Percentiles rank a stretch among this genome's conserved stretches.
phyloP scores from a whole-genome alignment of 345 rosid species.

The Gynandropsis gynandra region DNA sequence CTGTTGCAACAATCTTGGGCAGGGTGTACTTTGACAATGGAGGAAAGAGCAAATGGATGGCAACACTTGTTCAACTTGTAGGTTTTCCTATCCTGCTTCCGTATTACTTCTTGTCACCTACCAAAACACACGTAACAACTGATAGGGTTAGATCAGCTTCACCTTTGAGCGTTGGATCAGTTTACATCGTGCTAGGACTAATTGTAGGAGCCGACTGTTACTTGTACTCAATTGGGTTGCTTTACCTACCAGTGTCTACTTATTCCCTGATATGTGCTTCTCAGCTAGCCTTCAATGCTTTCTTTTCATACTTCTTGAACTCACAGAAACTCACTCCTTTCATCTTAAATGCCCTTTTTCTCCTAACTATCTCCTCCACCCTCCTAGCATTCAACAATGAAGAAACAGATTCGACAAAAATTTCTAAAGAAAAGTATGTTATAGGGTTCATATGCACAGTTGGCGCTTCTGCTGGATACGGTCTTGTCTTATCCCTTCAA shows the following conservation, averaged over 20 bases:
- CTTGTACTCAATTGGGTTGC: slow-evolving; percentile 43
- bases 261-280: slow-evolving; percentile 47
- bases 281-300: slow-evolving; percentile 48
- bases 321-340: slow-evolving; percentile 44
- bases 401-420: slow-evolving; percentile 7
- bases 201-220: slow-evolving; percentile 26
- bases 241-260: slow-evolving; percentile 55
- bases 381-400: slow-evolving; percentile 38
- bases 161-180: slow-evolving; percentile 15
- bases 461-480: slow-evolving; percentile 43
- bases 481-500: slow-evolving; percentile 33
- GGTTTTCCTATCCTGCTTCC: slow-evolving; percentile 56
- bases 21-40: slow-evolving; percentile 49
- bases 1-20: slow-evolving; percentile 39
- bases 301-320: slow-evolving; percentile 48
- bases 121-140: slow-evolving; percentile 18
- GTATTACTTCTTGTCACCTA: slow-evolving; percentile 24
- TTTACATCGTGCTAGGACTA: slow-evolving; percentile 37
- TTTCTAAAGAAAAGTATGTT: slow-evolving; percentile 25
- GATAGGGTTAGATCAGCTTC: slow-evolving; percentile 15
- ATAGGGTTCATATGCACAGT: slow-evolving; percentile 38
- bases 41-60: slow-evolving; percentile 54
- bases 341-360: slow-evolving; percentile 39
- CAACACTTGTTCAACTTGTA: slow-evolving; percentile 34
- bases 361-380: slow-evolving; percentile 48